phyloP scores from a whole-genome alignment of 192 early-diverging fungal genomes.

The Chytriomyces sp. region DNA sequence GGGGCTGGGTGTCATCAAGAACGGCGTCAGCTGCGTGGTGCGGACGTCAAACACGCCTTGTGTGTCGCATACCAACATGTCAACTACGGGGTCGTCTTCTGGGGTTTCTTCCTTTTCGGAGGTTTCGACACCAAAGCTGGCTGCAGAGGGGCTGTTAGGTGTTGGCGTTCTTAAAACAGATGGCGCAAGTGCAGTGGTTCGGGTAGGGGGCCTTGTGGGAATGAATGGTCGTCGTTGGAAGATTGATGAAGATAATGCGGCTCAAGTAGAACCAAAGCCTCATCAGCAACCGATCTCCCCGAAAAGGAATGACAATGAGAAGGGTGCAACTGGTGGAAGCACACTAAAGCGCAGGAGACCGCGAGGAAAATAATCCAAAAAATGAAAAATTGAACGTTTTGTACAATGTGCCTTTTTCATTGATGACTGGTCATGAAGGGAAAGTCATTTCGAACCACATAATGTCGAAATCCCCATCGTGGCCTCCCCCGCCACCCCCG shows the following conservation, averaged over 20 bases:
- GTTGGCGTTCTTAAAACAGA: slow-evolving; percentile 2
- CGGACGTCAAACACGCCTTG: neutral
- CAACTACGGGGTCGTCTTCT: neutral
- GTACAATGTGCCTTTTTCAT: too few relatives aligned
- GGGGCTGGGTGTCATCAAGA: neutral
- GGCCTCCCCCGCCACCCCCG: neutral
- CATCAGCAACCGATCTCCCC: too few relatives aligned
- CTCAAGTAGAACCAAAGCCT: too few relatives aligned
- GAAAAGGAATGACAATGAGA: too few relatives aligned
- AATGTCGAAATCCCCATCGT: too few relatives aligned
- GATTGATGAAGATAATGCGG: neutral
- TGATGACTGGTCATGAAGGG: too few relatives aligned
- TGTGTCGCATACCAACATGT: neutral
- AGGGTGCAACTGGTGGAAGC: too few relatives aligned
- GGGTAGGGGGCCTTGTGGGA: slow-evolving; percentile 16
- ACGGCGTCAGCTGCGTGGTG: neutral
- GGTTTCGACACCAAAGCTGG: neutral
- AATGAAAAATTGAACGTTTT: too few relatives aligned
- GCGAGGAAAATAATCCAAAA: too few relatives aligned
- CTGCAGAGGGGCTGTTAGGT: neutral
- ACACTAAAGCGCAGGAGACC: too few relatives aligned
- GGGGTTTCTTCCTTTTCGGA: neutral
- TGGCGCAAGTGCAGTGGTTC: slow-evolving; percentile 13
- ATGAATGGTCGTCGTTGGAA: slow-evolving; percentile 9
- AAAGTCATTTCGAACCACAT: too few relatives aligned